Evolutionary conservation across 352 stramenopile genomes (phyloP).

Genomic region (Phytopythium delawarense): DNA sequence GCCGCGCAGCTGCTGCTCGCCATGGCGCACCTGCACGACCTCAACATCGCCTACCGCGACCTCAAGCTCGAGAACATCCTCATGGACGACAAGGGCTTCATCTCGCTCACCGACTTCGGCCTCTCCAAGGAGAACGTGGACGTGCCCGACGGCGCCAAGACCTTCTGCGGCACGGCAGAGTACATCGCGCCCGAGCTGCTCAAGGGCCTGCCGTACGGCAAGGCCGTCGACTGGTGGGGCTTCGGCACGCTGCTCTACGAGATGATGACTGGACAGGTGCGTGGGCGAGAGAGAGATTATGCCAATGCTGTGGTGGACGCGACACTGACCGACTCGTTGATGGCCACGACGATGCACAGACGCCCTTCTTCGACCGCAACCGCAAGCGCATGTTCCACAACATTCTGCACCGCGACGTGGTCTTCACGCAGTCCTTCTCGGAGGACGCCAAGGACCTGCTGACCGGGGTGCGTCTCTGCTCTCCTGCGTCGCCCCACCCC

Average conservation of each 20-base stretch:
- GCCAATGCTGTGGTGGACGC: neutral
- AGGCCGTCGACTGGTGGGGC: conserved; percentile 92
- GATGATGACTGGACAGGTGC: conserved; percentile 89
- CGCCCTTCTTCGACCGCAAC: conserved; percentile 95
- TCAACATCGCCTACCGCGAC: conserved; percentile 93
- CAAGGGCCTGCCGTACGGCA: conserved; percentile 86
- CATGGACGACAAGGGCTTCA: conserved; percentile 93
- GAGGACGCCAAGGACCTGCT: conserved; percentile 86
- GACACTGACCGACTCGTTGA: neutral
- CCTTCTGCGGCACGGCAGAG: conserved; percentile 91
- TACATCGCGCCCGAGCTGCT: conserved; percentile 92
- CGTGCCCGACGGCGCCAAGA: conserved; percentile 83
- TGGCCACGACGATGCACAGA: conserved; percentile 29
- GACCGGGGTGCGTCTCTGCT: conserved; percentile 31
- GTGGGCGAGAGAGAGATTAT: neutral
- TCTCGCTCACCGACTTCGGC: conserved; percentile 91
- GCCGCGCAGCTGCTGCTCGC: conserved; percentile 88
- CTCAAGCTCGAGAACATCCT: conserved; percentile 96
- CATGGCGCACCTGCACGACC: conserved; percentile 91
- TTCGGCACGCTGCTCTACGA: conserved; percentile 94
- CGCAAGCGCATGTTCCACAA: conserved; percentile 94
- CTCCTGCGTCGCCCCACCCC: neutral
- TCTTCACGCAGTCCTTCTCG: conserved; percentile 85
- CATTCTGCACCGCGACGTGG: conserved; percentile 86
- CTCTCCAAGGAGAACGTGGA: conserved; percentile 92